phyloP scores from a whole-genome alignment of 177 flowering plant genomes.

The Tripterygium wilfordii region DNA sequence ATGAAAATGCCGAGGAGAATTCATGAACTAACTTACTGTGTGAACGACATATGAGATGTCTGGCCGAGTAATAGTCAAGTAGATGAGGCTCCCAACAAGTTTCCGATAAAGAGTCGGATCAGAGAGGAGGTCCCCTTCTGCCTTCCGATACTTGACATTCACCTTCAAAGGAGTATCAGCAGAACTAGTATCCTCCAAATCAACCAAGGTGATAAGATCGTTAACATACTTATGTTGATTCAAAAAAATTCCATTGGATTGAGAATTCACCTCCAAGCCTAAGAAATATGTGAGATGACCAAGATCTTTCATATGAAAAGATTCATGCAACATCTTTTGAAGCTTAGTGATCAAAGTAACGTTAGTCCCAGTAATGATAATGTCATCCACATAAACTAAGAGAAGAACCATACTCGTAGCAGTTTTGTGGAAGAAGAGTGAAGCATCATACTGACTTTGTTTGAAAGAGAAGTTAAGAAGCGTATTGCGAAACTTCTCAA shows the following conservation, averaged over 20 bases:
- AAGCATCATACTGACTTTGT: conserved; percentile 6
- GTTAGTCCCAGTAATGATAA: conserved; percentile 2
- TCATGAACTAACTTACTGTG: conserved; percentile 4
- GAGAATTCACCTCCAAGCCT: neutral
- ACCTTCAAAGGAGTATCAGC: conserved; percentile 9
- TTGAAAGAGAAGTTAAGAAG: neutral
- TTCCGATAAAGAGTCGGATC: conserved; percentile 1
- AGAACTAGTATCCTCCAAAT: neutral
- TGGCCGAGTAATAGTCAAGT: too few relatives aligned
- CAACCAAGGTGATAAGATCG: conserved; percentile 5
- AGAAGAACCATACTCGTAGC: neutral
- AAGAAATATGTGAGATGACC: too few relatives aligned
- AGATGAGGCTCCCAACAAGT: conserved; percentile 7
- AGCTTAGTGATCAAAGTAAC: neutral
- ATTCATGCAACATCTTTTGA: neutral
- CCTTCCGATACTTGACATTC: conserved; percentile 1
- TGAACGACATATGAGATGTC: conserved; percentile 9
- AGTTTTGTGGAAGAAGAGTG: conserved; percentile 1
- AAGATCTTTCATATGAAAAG: conserved; percentile 14
- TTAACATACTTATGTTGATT: too few relatives aligned
- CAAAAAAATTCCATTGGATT: conserved; percentile 2
- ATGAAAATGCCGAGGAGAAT: conserved; percentile 7
- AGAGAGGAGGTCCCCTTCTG: conserved; percentile 4
- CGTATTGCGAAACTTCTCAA: conserved; percentile 5
- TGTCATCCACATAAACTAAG: conserved; percentile 11